Evolutionary conservation across 2,329 filamentous ascomycete species (phyloP).

Genomic region (Trichophyton simii): DNA sequence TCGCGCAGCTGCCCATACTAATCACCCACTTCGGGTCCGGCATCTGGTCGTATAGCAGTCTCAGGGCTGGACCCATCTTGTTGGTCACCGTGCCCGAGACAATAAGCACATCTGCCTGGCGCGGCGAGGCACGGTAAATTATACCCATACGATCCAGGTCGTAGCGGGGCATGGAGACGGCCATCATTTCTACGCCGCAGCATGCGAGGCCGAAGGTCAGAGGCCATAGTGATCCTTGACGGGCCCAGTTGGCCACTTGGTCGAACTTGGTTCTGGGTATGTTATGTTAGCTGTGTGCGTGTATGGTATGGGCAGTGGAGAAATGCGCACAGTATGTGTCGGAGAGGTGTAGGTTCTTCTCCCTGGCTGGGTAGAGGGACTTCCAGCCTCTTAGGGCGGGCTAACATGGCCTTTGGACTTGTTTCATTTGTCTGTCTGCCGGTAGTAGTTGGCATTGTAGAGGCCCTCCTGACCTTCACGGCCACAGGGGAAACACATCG

Average conservation of each 20-base stretch:
- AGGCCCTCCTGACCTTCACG: not conserved
- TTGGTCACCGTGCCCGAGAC: constrained; percentile 86
- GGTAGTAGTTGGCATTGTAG: not conserved
- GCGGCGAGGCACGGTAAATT: constrained; percentile 78
- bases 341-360: not conserved
- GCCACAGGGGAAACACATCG: not conserved
- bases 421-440: not conserved
- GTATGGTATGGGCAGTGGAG: too few species aligned
- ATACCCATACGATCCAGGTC: constrained; percentile 81
- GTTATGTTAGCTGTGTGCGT: not conserved
- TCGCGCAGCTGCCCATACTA: constrained; percentile 74
- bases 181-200: constrained; percentile 90
- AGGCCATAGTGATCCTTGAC: constrained; percentile 75
- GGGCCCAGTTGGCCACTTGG: constrained; percentile 69
- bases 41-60: constrained; percentile 94
- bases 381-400: not conserved
- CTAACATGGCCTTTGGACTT: not conserved
- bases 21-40: constrained; percentile 79
- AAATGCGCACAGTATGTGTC: not conserved
- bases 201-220: constrained; percentile 82
- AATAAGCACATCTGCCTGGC: constrained; percentile 87
- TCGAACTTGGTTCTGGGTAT: constrained; percentile 58
- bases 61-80: constrained; percentile 86
- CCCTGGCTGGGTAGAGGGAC: not conserved
- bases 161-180: constrained; percentile 74